Conservation (phyloP, 768 basidiomycete genomes). For the Pilatotrama ljubarskyi region DNA sequence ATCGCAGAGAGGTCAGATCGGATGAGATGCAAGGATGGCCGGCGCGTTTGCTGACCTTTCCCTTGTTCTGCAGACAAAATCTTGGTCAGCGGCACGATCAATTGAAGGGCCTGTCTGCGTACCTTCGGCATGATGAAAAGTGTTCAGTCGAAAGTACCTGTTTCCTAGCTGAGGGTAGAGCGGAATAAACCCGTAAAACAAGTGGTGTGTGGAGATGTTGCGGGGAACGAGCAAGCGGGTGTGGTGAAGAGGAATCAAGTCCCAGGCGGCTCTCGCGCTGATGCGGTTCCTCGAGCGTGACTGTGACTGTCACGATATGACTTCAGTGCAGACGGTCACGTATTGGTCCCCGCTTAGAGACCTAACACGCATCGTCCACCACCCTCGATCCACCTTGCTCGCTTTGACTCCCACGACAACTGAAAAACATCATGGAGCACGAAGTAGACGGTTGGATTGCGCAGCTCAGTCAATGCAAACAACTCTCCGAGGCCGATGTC, state of each 20-base stretch:
- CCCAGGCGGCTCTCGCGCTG: conserved; percentile 1
- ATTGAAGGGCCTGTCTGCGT: conserved; percentile 16
- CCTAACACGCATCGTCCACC: conserved; percentile 29
- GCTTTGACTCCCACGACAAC: conserved; percentile 3
- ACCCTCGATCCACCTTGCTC: conserved; percentile 17
- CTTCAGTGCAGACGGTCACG: conserved; percentile 16
- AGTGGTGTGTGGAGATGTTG: neutral
- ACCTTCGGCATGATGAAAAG: conserved; percentile 52
- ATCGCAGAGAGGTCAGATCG: conserved; percentile 7
- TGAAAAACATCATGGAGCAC: conserved; percentile 42
- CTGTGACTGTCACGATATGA: conserved; percentile 15
- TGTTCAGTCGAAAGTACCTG: neutral
- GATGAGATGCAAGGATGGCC: neutral
- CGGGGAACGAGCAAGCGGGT: neutral
- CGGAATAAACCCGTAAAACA: neutral
- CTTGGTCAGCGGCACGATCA: conserved; percentile 22
- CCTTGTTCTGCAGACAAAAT: conserved; percentile 57
- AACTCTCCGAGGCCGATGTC: conserved; percentile 91
- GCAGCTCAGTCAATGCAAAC: conserved; percentile 96
- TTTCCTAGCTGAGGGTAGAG: neutral
- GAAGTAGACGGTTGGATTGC: conserved; percentile 98
- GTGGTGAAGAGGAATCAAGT: conserved; percentile 10
- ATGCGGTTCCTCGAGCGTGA: conserved; percentile 16
- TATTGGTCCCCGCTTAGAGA: conserved; percentile 6
- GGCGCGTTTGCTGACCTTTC: conserved; percentile 53